Evolutionary conservation across 257 asterid genomes (phyloP).

Genomic region (Capsicum rhomboideum): DNA sequence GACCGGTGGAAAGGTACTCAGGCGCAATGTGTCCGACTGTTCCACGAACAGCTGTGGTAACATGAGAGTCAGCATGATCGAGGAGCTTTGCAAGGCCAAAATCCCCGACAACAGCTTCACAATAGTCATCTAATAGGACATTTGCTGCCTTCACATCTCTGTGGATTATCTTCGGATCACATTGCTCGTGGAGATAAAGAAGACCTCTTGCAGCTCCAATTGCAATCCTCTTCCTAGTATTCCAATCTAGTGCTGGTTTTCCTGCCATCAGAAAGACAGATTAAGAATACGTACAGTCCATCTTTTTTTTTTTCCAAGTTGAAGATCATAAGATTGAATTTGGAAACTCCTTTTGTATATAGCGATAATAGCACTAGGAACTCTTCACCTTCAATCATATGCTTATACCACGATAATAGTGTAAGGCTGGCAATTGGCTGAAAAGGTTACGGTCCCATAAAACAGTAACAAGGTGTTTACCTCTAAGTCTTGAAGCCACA

Average conservation of each 20-base stretch:
- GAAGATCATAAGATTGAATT: not conserved
- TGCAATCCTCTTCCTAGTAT: conserved; percentile 73
- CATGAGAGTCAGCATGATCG: conserved; percentile 92
- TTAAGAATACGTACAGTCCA: not conserved
- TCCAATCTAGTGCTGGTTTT: conserved; percentile 80
- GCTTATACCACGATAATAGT: too few species aligned
- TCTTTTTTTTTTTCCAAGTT: not conserved
- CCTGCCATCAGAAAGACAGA: conserved; percentile 23
- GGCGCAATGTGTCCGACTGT: conserved; percentile 98
- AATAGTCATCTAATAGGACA: conserved; percentile 68
- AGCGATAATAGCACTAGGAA: too few species aligned
- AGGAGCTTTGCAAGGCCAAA: conserved; percentile 94
- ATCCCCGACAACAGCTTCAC: conserved; percentile 87
- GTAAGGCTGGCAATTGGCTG: too few species aligned
- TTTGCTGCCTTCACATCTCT: conserved; percentile 98
- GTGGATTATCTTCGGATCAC: conserved; percentile 97
- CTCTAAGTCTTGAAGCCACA: conserved; percentile 81
- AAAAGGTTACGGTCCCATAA: not conserved
- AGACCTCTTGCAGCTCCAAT: conserved; percentile 94
- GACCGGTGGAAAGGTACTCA: conserved; percentile 92
- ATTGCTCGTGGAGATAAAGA: conserved; percentile 86
- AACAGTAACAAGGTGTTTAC: conserved; percentile 17
- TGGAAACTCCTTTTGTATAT: not conserved
- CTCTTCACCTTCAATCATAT: too few species aligned
- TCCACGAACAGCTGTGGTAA: conserved; percentile 96